These are phyloP conservation scores for Phytophthora constricta DNA, from an alignment of 352 stramenopile genomes.

Conservation along the genomic window DNA sequence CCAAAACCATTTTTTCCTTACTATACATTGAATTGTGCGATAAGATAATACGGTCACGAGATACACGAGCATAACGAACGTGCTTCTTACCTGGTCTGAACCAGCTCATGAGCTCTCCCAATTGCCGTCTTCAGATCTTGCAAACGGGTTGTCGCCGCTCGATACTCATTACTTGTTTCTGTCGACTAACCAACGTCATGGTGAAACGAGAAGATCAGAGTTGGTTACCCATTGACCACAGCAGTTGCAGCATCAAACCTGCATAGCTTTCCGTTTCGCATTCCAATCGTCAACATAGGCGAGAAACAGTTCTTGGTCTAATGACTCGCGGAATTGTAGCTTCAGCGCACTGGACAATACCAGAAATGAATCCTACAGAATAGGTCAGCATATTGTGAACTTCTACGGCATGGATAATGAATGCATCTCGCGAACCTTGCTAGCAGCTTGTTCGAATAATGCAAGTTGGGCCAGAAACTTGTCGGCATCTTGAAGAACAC, in stretches of 20 bases:
- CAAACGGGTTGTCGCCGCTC: slow-evolving; percentile 20
- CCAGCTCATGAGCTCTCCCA: slow-evolving; percentile 17
- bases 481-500: slow-evolving; percentile 35
- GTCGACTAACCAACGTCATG: slow-evolving; percentile 18
- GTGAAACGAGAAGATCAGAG: too few species aligned
- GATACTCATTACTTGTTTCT: slow-evolving; percentile 25
- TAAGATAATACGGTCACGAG: too few species aligned
- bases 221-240: not conserved
- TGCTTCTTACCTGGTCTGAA: slow-evolving; percentile 24
- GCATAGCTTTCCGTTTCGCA: slow-evolving; percentile 28
- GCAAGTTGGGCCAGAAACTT: slow-evolving; percentile 43
- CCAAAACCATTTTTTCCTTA: slow-evolving; percentile 33
- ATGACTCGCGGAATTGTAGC: slow-evolving; percentile 55
- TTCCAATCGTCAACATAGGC: slow-evolving; percentile 63
- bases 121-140: slow-evolving; percentile 33
- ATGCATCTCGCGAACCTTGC: slow-evolving; percentile 29
- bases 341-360: slow-evolving; percentile 65
- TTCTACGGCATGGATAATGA: not conserved
- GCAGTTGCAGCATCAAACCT: slow-evolving; percentile 24
- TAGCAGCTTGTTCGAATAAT: slow-evolving; percentile 63
- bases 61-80: not conserved
- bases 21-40: slow-evolving; percentile 8
- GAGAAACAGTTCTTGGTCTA: slow-evolving; percentile 68
- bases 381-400: not conserved
- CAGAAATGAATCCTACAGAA: slow-evolving; percentile 56